phyloP scores from a whole-genome alignment of 1,284 basidiomycete genomes.

The Vanrija sp. region DNA sequence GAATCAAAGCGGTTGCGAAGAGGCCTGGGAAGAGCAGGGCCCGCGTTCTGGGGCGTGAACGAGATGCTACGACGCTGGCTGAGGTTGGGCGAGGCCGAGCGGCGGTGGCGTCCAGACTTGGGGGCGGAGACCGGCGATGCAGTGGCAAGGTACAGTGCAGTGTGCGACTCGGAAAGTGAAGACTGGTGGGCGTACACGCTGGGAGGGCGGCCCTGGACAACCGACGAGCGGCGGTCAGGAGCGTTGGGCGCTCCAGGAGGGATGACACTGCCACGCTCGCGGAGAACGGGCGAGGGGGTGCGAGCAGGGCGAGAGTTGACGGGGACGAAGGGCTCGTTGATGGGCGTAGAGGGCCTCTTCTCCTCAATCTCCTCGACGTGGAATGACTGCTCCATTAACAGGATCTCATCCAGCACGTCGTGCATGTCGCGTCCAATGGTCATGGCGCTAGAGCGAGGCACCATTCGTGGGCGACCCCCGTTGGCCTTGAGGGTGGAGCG shows the following conservation, averaged over 20 bases:
- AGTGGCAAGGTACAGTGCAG: conserved; percentile 42
- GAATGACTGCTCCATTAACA: conserved; percentile 48
- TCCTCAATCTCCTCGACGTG: conserved; percentile 19
- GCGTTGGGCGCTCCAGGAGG: conserved; percentile 7
- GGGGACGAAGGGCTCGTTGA: conserved; percentile 13
- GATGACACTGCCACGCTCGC: conserved; percentile 12
- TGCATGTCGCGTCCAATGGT: conserved; percentile 15
- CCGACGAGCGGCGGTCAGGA: conserved; percentile 11
- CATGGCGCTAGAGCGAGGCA: not conserved
- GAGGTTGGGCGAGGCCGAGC: conserved; percentile 36
- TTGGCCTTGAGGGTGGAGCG: conserved; percentile 12
- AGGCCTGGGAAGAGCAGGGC: conserved; percentile 22
- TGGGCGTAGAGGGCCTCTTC: conserved; percentile 1
- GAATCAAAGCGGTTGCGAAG: conserved; percentile 20
- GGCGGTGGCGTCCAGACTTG: conserved; percentile 13
- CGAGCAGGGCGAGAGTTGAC: conserved; percentile 33
- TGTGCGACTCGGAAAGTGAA: conserved; percentile 45
- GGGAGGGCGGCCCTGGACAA: conserved; percentile 19
- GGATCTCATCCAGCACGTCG: conserved; percentile 50
- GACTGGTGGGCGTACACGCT: conserved; percentile 35
- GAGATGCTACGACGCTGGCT: conserved; percentile 30
- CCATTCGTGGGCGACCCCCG: conserved; percentile 1
- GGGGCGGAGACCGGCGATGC: conserved; percentile 30
- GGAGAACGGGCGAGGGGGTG: conserved; percentile 31
- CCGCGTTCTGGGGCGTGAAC: conserved; percentile 36